Evolutionary conservation across 1,284 basidiomycete genomes (phyloP), one percentile per base, ranked within the genome.

Genomic region (Naganishia cerealis): DNA sequence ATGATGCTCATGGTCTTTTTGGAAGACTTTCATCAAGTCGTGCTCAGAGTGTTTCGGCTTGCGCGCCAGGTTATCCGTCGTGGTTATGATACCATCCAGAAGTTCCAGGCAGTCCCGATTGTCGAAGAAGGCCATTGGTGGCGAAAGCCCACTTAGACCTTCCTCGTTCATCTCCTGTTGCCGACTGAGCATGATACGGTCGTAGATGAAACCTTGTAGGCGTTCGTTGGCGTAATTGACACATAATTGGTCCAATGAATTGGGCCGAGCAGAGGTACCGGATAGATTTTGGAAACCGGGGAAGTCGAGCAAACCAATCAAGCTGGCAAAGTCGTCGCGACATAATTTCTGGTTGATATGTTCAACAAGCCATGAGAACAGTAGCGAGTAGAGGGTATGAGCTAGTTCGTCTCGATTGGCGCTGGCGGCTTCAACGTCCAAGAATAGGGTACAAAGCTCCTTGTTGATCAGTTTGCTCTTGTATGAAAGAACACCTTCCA

Each of bases 291-390:
- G 91, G 16, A 88, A 87, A n/a, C 95, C 94, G 1, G 96, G 94
- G 1, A 98, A 86, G 78, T 99, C 94, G 76, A 99, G 89, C 48
- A 99, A 83, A n/a, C 92, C 91, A 73, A 99, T 90, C 81, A 95
- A 98, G 1, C 91, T 91, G 15, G 86, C 83, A 73, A 93, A 96
- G 75, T 94, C 91, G 56, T 96, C 92, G 48, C 87, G 87, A 83
- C 92, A 95, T 29, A 98, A 86, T 65, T 90, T 90, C 75, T 95
- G 89, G 79, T 99, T 98, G 82, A 99, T 88, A 76, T 92, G 87
- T 79, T 99, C 95, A 77, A 94, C 96, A 73, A 98, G 82, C 96
- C 94, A 99, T 0, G 92, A 88, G 76, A 99, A 99, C 18, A 99
- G 86, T 2, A 99, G 86, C 12, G 92, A 92, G 78, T 99, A 98